Evolutionary conservation across 1,284 basidiomycete genomes (phyloP).

Genomic region (Pseudozyma hubeiensis): DNA sequence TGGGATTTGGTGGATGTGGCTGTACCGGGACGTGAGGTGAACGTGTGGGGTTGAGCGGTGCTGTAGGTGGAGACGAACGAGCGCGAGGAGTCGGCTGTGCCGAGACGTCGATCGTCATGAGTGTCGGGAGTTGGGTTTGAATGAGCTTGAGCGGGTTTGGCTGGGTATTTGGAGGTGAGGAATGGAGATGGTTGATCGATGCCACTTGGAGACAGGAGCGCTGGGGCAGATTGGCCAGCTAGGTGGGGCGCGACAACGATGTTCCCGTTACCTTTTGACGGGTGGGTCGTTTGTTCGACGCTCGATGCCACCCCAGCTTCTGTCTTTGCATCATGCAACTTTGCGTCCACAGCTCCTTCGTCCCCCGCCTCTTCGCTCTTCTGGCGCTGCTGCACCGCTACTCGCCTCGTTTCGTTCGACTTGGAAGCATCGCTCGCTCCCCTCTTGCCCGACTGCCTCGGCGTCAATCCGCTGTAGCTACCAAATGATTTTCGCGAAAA

Average conservation of each 20-base stretch:
- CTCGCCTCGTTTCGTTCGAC: not conserved
- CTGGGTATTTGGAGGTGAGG: not conserved
- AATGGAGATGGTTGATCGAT: no score
- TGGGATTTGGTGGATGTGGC: constrained; percentile 14
- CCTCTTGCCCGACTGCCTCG: constrained; percentile 5
- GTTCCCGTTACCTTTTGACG: not conserved
- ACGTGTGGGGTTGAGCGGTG: not conserved
- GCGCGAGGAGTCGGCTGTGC: constrained; percentile 23
- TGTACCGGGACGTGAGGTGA: constrained; percentile 14
- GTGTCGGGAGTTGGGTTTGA: not conserved
- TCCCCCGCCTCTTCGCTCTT: not conserved
- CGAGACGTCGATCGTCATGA: constrained; percentile 2
- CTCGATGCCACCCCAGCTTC: not conserved
- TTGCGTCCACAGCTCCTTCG: not conserved
- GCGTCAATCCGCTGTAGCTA: constrained; percentile 5
- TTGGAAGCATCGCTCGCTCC: constrained; percentile 9
- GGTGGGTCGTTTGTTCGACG: not conserved
- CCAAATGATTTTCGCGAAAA: constrained; percentile 15
- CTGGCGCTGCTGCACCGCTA: no score
- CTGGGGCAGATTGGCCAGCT: no score
- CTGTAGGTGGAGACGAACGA: constrained; percentile 5
- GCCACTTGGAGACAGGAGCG: not conserved
- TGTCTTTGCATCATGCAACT: not conserved
- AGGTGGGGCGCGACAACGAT: no score
- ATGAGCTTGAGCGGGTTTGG: not conserved